Conservation (phyloP, 306 rosid species). For the Neltuma alba region DNA sequence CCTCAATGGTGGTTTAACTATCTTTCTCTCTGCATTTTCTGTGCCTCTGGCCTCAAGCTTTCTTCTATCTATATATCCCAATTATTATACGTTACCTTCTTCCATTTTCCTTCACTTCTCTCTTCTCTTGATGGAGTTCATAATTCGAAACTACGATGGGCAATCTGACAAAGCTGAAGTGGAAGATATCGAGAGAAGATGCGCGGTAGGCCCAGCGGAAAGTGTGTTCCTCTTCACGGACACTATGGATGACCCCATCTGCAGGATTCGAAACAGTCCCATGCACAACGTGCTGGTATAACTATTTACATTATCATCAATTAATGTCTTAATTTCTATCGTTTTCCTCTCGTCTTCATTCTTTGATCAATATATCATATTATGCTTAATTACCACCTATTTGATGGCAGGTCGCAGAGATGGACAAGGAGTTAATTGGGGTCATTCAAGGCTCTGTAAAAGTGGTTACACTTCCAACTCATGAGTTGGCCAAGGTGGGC, state of each 20-base stretch:
- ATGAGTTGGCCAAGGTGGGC: slow-evolving; percentile 69
- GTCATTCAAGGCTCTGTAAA: slow-evolving; percentile 89
- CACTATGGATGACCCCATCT: slow-evolving; percentile 95
- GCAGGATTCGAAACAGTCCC: slow-evolving; percentile 92
- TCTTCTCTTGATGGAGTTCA: slow-evolving; percentile 34
- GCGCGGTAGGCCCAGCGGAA: slow-evolving; percentile 79
- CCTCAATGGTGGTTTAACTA: slow-evolving; percentile 24
- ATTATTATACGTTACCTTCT: background rate
- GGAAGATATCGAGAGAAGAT: slow-evolving; percentile 79
- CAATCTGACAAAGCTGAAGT: slow-evolving; percentile 68
- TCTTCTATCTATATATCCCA: background rate
- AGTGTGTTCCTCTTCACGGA: slow-evolving; percentile 85
- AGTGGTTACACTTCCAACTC: slow-evolving; percentile 59
- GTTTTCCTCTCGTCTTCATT: background rate
- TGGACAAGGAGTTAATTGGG: slow-evolving; percentile 72
- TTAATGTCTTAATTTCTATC: background rate
- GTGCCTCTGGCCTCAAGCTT: slow-evolving; percentile 25
- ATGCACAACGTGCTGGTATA: slow-evolving; percentile 88
- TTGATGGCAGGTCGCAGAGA: slow-evolving; percentile 70
- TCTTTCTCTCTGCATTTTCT: slow-evolving; percentile 36
- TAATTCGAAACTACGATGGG: slow-evolving; percentile 67
- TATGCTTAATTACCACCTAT: slow-evolving; percentile 15
- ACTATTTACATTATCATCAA: background rate
- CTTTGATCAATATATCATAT: background rate
- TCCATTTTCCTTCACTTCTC: slow-evolving; percentile 14